Percentiles rank a stretch among this genome's conserved stretches.
Conservation (phyloP, 441 rosid species). For the Theobroma grandiflorum region DNA sequence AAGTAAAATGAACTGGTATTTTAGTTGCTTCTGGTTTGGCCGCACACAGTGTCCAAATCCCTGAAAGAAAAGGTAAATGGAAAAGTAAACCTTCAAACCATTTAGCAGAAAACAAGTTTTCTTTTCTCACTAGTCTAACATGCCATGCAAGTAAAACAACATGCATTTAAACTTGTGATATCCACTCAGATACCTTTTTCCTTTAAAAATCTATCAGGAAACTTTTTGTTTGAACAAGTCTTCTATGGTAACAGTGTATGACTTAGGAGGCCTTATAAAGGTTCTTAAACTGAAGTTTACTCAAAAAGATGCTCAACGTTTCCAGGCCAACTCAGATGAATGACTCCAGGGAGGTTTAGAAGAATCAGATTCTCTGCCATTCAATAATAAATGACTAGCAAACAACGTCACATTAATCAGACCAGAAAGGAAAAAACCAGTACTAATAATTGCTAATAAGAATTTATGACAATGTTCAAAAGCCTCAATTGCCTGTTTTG, state of each 20-base stretch:
- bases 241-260: background rate
- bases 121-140: background rate
- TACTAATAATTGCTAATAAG: background rate
- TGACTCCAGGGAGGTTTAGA: background rate
- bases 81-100: background rate
- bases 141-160: background rate
- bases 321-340: background rate
- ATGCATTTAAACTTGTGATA: no score
- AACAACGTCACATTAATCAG: background rate
- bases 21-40: slow-evolving; percentile 1
- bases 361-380: background rate
- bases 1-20: background rate
- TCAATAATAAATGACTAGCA: slow-evolving; percentile 21
- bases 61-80: background rate
- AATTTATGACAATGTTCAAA: background rate
- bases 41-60: slow-evolving; percentile 10
- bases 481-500: background rate
- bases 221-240: background rate
- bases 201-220: background rate
- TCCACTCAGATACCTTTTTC: background rate
- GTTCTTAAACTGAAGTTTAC: background rate
- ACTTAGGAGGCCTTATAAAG: background rate
- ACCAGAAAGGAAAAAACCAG: slow-evolving; percentile 9
- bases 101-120: background rate
- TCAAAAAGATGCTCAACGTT: background rate